A percentile compares a stretch with the other conserved stretches of the same genome.
phyloP scores from a whole-genome alignment of 2,329 filamentous ascomycete genomes.

The Rhytidhysteron rufulum region DNA sequence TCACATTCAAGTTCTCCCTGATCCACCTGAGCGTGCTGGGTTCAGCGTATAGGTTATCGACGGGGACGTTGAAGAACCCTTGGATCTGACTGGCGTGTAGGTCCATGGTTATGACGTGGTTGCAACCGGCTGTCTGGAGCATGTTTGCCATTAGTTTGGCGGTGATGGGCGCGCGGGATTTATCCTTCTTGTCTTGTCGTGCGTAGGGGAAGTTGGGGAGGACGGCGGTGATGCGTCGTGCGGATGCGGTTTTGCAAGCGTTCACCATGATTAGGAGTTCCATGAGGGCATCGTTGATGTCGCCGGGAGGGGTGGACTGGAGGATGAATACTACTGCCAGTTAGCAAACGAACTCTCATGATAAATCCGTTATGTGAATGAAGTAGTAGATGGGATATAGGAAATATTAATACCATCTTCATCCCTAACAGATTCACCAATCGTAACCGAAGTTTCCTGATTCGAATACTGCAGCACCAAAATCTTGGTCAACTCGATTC shows the following conservation, averaged over 20 bases:
- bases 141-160: slow-evolving; percentile 97
- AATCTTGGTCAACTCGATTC: slow-evolving; percentile 74
- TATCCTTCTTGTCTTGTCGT: slow-evolving; percentile 96
- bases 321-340: slow-evolving; percentile 74
- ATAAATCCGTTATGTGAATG: background rate
- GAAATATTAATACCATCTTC: slow-evolving; percentile 67
- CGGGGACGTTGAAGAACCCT: slow-evolving; percentile 86
- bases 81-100: slow-evolving; percentile 91
- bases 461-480: slow-evolving; percentile 83
- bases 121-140: slow-evolving; percentile 90
- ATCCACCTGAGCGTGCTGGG: slow-evolving; percentile 92
- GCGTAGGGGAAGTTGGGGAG: slow-evolving; percentile 97
- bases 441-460: slow-evolving; percentile 84
- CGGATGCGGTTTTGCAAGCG: slow-evolving; percentile 80
- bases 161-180: slow-evolving; percentile 91
- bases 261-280: slow-evolving; percentile 98
- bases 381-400: slow-evolving; percentile 1
- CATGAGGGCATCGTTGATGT: slow-evolving; percentile 98
- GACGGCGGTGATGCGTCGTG: slow-evolving; percentile 88
- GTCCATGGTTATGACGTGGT: slow-evolving; percentile 94
- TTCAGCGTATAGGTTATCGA: slow-evolving; percentile 86
- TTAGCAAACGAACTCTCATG: slow-evolving; percentile 17
- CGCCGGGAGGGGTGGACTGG: slow-evolving; percentile 89
- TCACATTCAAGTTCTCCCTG: slow-evolving; percentile 73
- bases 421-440: slow-evolving; percentile 92